Evolutionary conservation across 805 yeast genomes (phyloP).

Genomic region (Brettanomyces sp.): DNA sequence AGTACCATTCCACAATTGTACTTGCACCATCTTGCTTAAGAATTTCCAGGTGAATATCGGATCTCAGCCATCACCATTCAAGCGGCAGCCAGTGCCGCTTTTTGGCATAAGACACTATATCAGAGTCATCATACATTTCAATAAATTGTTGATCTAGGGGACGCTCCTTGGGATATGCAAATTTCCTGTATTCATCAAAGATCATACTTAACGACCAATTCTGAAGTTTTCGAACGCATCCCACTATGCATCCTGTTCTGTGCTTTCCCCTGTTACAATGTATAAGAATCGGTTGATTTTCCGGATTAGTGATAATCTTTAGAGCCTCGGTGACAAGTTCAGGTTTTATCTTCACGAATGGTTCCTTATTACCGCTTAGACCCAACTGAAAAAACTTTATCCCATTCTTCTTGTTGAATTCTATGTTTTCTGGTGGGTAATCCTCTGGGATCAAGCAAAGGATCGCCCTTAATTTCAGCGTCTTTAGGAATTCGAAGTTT

Average conservation of each 20-base stretch:
- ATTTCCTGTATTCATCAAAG: slow-evolving; percentile 89
- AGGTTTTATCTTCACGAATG: slow-evolving; percentile 66
- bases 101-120: slow-evolving; percentile 46
- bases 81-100: slow-evolving; percentile 56
- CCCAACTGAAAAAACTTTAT: slow-evolving; percentile 81
- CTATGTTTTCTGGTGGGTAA: slow-evolving; percentile 69
- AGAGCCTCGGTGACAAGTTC: slow-evolving; percentile 72
- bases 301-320: slow-evolving; percentile 72
- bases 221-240: slow-evolving; percentile 81
- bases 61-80: slow-evolving; percentile 36
- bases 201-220: slow-evolving; percentile 91
- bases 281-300: slow-evolving; percentile 81
- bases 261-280: slow-evolving; percentile 98
- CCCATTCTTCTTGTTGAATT: slow-evolving; percentile 49
- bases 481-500: slow-evolving; percentile 62
- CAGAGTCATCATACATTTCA: slow-evolving; percentile 71
- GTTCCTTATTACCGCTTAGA: slow-evolving; percentile 91
- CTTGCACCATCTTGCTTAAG: no score
- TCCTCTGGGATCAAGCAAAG: slow-evolving; percentile 86
- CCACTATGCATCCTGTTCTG: slow-evolving; percentile 92
- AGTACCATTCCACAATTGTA: background rate
- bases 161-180: slow-evolving; percentile 90
- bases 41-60: no score
- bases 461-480: slow-evolving; percentile 59
- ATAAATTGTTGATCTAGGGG: slow-evolving; percentile 94